phyloP scores from a whole-genome alignment of 2,329 filamentous ascomycete species.

The Helminthosporium solani region DNA sequence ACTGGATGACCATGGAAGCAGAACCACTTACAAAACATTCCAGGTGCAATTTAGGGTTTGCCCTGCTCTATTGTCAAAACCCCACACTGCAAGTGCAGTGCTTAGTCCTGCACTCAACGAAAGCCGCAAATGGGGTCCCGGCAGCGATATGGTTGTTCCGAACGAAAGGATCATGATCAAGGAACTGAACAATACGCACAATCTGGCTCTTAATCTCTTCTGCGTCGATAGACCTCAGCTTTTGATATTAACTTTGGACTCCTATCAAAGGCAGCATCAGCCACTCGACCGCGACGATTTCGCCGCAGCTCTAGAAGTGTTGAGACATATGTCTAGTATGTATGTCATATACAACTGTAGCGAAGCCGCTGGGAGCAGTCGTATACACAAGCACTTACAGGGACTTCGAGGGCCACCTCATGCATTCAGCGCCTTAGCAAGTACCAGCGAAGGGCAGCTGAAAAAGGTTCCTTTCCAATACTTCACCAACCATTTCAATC shows the following conservation, averaged over 20 bases:
- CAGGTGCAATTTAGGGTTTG: conserved; percentile 40
- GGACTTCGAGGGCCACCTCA: conserved; percentile 39
- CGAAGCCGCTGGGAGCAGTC: conserved; percentile 47
- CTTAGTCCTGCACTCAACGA: conserved; percentile 18
- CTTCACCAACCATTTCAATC: conserved; percentile 34
- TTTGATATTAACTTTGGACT: conserved; percentile 51
- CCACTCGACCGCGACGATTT: conserved; percentile 46
- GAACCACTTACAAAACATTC: conserved; percentile 2
- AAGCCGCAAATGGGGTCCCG: conserved; percentile 32
- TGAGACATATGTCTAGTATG: conserved; percentile 33
- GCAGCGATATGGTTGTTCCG: conserved; percentile 47
- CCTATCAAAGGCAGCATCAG: conserved; percentile 50
- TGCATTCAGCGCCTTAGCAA: conserved; percentile 27
- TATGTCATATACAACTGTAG: conserved; percentile 53
- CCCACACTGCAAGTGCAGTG: conserved; percentile 24
- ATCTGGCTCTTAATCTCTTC: conserved; percentile 53
- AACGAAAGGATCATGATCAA: conserved; percentile 47
- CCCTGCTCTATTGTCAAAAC: conserved; percentile 31
- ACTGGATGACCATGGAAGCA: background rate
- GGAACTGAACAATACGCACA: conserved; percentile 45
- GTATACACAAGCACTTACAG: conserved; percentile 55
- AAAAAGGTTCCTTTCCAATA: conserved; percentile 42
- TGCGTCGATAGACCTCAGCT: conserved; percentile 52
- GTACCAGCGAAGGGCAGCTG: conserved; percentile 17
- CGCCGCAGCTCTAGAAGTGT: conserved; percentile 38